Conservation (phyloP, 1,284 basidiomycete genomes). For the Cutaneotrichosporon spelunceum region DNA sequence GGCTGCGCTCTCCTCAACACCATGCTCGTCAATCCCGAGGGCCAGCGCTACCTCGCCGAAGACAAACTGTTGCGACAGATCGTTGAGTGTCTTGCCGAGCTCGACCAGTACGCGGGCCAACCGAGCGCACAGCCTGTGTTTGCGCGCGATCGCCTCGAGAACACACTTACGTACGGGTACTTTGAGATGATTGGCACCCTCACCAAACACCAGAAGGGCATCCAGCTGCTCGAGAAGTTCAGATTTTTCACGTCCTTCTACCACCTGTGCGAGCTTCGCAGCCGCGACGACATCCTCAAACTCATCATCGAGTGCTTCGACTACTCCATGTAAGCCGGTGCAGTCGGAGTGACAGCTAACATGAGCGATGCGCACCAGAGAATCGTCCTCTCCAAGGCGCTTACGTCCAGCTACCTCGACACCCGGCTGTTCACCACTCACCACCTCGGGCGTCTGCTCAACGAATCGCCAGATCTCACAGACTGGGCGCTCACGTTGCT, state of each 20-base stretch:
- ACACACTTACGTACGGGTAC: conserved; percentile 85
- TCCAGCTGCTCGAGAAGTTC: conserved; percentile 87
- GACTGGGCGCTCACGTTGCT: conserved; percentile 85
- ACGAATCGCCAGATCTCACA: conserved; percentile 57
- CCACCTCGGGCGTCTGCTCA: conserved; percentile 70
- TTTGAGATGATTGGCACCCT: conserved; percentile 93
- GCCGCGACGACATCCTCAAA: conserved; percentile 86
- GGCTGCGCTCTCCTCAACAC: conserved; percentile 80
- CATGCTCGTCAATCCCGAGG: conserved; percentile 77
- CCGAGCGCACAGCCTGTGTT: conserved; percentile 68
- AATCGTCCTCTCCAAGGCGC: conserved; percentile 84
- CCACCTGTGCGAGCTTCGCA: conserved; percentile 82
- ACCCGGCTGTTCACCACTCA: conserved; percentile 84
- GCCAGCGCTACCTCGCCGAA: conserved; percentile 76
- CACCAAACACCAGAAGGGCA: conserved; percentile 80
- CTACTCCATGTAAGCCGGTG: conserved; percentile 65
- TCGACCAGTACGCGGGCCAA: conserved; percentile 64
- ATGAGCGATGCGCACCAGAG: conserved; percentile 84
- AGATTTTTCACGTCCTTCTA: conserved; percentile 94
- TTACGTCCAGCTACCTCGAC: conserved; percentile 87
- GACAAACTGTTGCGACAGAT: conserved; percentile 85
- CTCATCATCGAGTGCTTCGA: conserved; percentile 89
- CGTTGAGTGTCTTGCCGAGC: conserved; percentile 80
- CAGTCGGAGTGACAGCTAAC: neutral
- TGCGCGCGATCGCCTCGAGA: conserved; percentile 74